A percentile compares a stretch with the other conserved stretches of the same genome.
Evolutionary conservation across 257 asterid genomes (phyloP).

Genomic region (Avicennia marina): DNA sequence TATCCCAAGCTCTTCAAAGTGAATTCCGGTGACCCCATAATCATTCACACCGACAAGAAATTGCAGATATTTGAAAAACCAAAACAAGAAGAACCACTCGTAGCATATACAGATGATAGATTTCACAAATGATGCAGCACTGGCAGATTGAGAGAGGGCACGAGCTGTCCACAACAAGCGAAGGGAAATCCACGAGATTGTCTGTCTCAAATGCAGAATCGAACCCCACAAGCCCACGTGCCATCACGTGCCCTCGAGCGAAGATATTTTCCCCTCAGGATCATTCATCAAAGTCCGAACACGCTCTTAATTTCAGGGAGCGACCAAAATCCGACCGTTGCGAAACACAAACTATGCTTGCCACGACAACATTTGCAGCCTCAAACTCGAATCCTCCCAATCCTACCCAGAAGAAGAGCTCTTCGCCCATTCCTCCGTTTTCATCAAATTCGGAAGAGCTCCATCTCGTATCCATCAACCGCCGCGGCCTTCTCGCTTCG

Average conservation of each 20-base stretch:
- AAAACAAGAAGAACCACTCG: too few species aligned
- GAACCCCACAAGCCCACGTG: constrained; percentile 13
- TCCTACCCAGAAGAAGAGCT: too few species aligned
- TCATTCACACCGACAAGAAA: too few species aligned
- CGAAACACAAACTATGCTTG: constrained; percentile 28
- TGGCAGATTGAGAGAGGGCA: not conserved
- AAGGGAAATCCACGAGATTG: not conserved
- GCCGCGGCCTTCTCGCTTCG: constrained; percentile 57
- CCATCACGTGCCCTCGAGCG: constrained; percentile 18
- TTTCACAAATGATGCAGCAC: not conserved
- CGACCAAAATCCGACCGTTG: constrained; percentile 5
- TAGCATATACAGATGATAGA: too few species aligned
- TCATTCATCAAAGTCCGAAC: constrained; percentile 1
- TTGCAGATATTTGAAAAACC: too few species aligned
- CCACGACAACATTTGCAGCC: constrained; percentile 24
- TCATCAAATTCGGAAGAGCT: constrained; percentile 15
- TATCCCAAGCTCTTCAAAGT: too few species aligned
- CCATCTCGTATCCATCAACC: constrained; percentile 26
- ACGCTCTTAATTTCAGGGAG: not conserved
- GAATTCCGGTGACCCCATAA: too few species aligned
- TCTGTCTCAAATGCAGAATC: not conserved
- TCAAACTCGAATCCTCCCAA: too few species aligned
- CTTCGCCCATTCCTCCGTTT: constrained; percentile 21
- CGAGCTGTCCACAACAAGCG: not conserved
- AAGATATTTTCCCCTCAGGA: constrained; percentile 19